Evolutionary conservation across 352 stramenopile genomes (phyloP).

Genomic region (Globisporangium alternatum): DNA sequence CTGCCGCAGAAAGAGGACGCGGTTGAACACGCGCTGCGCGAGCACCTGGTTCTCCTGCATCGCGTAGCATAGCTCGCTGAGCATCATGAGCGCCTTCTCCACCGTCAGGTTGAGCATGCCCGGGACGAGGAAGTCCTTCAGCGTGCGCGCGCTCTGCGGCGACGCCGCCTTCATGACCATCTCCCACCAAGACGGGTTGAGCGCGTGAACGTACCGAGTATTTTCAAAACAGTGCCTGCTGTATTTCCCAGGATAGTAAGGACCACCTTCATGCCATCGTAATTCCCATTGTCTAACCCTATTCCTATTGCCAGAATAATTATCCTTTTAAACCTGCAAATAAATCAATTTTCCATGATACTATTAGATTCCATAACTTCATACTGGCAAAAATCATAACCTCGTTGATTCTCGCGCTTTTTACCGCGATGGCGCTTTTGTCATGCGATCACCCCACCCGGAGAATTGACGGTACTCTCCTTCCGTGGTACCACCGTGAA

Average conservation of each 20-base stretch:
- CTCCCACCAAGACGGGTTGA: background rate
- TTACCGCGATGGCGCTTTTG: too few species aligned
- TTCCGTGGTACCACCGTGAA: background rate
- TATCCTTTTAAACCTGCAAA: too few species aligned
- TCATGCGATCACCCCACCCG: background rate
- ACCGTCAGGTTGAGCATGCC: conserved; percentile 17
- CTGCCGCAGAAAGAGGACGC: conserved; percentile 5
- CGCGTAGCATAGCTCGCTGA: conserved; percentile 6
- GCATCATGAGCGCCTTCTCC: conserved; percentile 6
- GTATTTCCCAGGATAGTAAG: too few species aligned
- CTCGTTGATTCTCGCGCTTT: too few species aligned
- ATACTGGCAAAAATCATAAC: too few species aligned
- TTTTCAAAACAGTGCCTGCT: too few species aligned
- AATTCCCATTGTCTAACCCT: too few species aligned
- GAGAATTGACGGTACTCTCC: background rate
- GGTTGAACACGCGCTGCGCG: conserved; percentile 10
- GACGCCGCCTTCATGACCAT: background rate
- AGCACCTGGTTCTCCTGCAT: conserved; percentile 17
- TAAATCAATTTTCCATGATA: too few species aligned
- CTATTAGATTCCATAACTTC: too few species aligned
- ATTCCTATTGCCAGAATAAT: too few species aligned
- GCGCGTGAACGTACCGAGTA: too few species aligned
- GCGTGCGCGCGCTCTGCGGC: background rate
- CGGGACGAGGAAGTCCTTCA: conserved; percentile 15
- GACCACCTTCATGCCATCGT: too few species aligned